These are phyloP conservation scores for Thalassiosira ordinaria DNA, from an alignment of 352 stramenopile genomes.

Conservation along the genomic window DNA sequence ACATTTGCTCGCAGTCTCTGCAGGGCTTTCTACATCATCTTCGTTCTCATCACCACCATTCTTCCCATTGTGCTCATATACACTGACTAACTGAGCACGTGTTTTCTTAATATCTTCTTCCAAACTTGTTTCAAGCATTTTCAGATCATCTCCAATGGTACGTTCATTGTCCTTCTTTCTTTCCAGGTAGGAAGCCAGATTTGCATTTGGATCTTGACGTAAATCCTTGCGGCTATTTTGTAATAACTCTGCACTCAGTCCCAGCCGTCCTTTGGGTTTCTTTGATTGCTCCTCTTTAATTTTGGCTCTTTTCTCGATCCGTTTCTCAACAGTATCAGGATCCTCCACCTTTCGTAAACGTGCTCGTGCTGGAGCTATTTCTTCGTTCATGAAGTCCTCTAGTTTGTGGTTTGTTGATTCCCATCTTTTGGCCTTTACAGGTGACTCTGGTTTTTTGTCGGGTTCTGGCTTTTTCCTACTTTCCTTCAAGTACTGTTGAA, in stretches of 20 bases:
- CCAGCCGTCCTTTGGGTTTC: constrained; percentile 22
- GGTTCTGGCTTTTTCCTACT: background rate
- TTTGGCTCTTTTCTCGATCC: constrained; percentile 7
- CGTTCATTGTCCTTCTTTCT: constrained; percentile 4
- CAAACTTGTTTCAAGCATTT: constrained; percentile 1
- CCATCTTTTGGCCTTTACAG: constrained; percentile 25
- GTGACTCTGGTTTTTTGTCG: constrained; percentile 12
- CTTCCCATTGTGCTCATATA: background rate
- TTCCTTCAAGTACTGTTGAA: constrained; percentile 5
- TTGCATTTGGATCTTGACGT: constrained; percentile 6
- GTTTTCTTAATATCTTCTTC: constrained; percentile 16
- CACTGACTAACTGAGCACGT: background rate
- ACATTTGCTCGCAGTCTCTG: constrained; percentile 14
- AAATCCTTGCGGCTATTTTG: constrained; percentile 11
- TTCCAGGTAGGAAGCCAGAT: constrained; percentile 7
- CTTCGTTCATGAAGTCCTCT: constrained; percentile 21
- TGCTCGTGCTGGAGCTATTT: background rate
- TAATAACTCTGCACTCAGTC: constrained; percentile 16
- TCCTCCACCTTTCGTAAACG: constrained; percentile 18
- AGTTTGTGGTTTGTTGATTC: constrained; percentile 9
- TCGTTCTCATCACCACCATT: background rate
- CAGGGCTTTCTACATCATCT: background rate
- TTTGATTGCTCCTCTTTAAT: constrained; percentile 8
- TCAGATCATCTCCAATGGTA: background rate
- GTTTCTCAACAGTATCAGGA: constrained; percentile 22